Evolutionary conservation across 805 yeast genomes (phyloP).

Genomic region (Ogataea populi-albae): DNA sequence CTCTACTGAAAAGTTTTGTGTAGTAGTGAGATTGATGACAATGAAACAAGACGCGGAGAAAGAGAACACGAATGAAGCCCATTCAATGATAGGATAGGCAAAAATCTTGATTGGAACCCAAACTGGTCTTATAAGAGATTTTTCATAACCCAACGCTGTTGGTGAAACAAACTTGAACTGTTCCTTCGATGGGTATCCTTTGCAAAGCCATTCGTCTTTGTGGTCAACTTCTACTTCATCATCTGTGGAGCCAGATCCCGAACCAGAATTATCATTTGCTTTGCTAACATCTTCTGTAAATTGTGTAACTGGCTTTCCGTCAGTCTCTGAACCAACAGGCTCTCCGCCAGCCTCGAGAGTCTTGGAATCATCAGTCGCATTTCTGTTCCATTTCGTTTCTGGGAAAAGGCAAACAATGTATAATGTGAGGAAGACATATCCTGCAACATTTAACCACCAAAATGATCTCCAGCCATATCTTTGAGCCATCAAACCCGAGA

Average conservation of each 20-base stretch:
- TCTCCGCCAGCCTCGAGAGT: slow-evolving; percentile 2
- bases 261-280: not conserved
- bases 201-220: slow-evolving; percentile 13
- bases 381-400: slow-evolving; percentile 18
- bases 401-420: slow-evolving; percentile 11
- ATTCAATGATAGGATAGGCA: slow-evolving; percentile 12
- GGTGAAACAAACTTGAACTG: slow-evolving; percentile 17
- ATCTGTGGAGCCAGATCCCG: not conserved
- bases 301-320: slow-evolving; percentile 4
- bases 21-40: slow-evolving; percentile 7
- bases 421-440: slow-evolving; percentile 13
- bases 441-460: slow-evolving; percentile 19
- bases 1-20: slow-evolving; percentile 6
- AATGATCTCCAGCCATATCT: slow-evolving; percentile 18
- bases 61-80: slow-evolving; percentile 11
- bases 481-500: slow-evolving; percentile 17
- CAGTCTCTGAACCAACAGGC: slow-evolving; percentile 4
- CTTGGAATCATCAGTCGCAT: slow-evolving; percentile 9
- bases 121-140: slow-evolving; percentile 13
- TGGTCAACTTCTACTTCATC: slow-evolving; percentile 7
- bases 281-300: slow-evolving; percentile 5
- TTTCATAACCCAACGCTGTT: slow-evolving; percentile 16
- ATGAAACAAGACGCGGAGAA: slow-evolving; percentile 10
- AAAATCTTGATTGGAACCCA: slow-evolving; percentile 16
- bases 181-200: slow-evolving; percentile 14